Conservation (phyloP, 225 moss, liverwort and hornwort species). For the Pseudoscleropodium purum region DNA sequence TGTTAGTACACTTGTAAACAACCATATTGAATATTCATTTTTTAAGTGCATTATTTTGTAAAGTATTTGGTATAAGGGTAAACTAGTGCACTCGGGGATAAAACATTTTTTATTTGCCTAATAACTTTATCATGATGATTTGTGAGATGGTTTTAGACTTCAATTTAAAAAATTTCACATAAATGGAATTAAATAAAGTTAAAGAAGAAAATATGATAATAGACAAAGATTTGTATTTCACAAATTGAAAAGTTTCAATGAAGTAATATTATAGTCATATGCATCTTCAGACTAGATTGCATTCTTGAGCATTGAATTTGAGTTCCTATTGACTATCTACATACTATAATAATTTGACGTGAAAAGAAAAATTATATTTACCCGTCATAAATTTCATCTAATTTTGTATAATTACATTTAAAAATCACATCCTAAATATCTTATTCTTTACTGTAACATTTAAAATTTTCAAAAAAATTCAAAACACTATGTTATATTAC, state of each 20-base stretch:
- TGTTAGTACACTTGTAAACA: neutral
- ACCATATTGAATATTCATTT: rapidly evolving
- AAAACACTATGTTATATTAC: neutral
- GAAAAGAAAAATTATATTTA: neutral
- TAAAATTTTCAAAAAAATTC: neutral
- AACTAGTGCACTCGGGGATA: rapidly evolving
- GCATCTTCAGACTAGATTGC: neutral
- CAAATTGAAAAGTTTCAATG: neutral
- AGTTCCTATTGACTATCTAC: rapidly evolving
- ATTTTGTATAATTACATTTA: neutral
- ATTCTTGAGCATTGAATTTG: too few species aligned
- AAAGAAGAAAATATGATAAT: neutral
- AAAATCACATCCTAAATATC: neutral
- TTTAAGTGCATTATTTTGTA: rapidly evolving
- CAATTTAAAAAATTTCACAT: neutral
- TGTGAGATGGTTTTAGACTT: rapidly evolving
- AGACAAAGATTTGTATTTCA: neutral
- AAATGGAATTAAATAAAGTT: neutral
- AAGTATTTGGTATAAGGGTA: neutral
- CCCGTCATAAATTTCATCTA: rapidly evolving
- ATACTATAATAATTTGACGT: neutral
- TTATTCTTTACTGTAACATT: neutral
- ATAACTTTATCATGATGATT: neutral
- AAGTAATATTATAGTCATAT: neutral
- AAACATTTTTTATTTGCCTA: neutral